Evolutionary conservation across 768 basidiomycete genomes (phyloP), one percentile per base, ranked within the genome.

Genomic region (Tulasnella sp.): DNA sequence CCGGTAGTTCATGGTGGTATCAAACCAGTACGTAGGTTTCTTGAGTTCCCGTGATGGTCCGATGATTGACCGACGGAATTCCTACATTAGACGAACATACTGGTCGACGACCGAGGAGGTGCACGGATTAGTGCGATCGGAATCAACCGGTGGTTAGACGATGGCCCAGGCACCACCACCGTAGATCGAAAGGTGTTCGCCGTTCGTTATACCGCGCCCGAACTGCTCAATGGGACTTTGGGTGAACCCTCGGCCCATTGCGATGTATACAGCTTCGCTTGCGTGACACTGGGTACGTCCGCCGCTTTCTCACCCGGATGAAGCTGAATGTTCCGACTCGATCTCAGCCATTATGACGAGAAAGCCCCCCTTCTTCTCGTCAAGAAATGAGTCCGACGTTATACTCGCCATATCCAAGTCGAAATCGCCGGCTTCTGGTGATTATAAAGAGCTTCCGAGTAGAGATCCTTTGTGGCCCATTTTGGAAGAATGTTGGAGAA

Each of bases 1-100:
- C 52, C 61, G 15, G 25, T 62, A 11, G 45, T 62, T 14, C 61
- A 62, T 36, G 61, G 61, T 11, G 61, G 59, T 37, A 29, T 62
- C 11, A 59, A 59, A 49, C 41, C 49, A 7, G 61, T 62, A 21
- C 27, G 61, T 56, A 23, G 6, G n/a, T 19, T 9, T 34, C n/a
- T 15, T 39, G 3, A 29, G 34, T 32, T 9, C 36, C 6, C 46
- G 27, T 29, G n/a, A 2, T 5, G 5, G 17, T 21, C 2, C 0
- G 11, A 29, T 6, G 29, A 9, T 5, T 48, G n/a, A n/a, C n/a
- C n/a, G n/a, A n/a, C n/a, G n/a, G 21, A 48, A 7, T 9, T 4
- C 9, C n/a, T 14, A 25, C 2, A 4, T 19, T n/a, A 48, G 46
- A 4, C 25, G 3, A 48, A 48, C 21, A 19, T 48, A 17, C 14